Evolutionary conservation across 1,284 basidiomycete genomes (phyloP).

Genomic region (Ganoderma leucocontextum): DNA sequence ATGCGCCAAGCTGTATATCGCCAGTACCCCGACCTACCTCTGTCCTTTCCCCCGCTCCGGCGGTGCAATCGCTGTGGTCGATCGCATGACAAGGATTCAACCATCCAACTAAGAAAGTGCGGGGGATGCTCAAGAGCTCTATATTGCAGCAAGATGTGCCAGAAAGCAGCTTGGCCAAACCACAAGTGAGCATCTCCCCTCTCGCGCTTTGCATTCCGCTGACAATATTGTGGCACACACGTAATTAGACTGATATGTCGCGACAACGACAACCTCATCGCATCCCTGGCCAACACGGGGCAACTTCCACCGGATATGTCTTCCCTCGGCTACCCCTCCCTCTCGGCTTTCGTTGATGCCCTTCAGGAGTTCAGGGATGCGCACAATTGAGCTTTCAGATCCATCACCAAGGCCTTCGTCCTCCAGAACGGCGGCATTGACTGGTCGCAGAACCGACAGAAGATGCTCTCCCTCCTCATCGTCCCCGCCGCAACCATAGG

Average conservation of each 20-base stretch:
- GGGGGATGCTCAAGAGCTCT: neutral
- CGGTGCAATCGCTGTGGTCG: constrained; percentile 9
- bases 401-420: neutral
- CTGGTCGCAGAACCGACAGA: neutral
- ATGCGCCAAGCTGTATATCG: neutral
- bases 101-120: constrained; percentile 11
- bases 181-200: constrained; percentile 16
- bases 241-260: neutral
- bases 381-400: neutral
- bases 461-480: neutral
- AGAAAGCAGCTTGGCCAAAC: constrained; percentile 15
- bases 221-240: neutral
- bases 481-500: neutral
- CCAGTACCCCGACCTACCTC: neutral
- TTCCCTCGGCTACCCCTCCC: neutral
- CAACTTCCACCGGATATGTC: neutral
- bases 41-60: neutral
- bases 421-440: neutral
- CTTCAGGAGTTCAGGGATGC: neutral
- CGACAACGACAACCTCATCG: neutral
- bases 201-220: neutral
- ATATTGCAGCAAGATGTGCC: constrained; percentile 22
- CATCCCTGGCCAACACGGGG: neutral
- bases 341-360: neutral
- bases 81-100: neutral